Conservation (phyloP, 179 eudicot genomes). For the Nepenthes alata region DNA sequence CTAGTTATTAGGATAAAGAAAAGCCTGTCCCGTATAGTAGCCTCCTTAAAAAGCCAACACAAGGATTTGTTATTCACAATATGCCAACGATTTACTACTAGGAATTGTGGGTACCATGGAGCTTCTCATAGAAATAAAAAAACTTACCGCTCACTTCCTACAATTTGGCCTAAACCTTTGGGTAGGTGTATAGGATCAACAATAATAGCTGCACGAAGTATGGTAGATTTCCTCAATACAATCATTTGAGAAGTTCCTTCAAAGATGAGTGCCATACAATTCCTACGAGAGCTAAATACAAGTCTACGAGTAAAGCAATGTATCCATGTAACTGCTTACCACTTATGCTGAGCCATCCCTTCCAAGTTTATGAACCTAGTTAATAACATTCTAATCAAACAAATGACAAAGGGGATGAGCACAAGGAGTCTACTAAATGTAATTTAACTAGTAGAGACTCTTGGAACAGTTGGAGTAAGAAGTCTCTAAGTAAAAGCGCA, state of each 20-base stretch:
- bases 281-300: conserved; percentile 10
- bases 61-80: conserved; percentile 14
- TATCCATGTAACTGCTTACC: conserved; percentile 9
- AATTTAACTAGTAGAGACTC: background rate
- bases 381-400: too few relatives aligned
- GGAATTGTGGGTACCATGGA: conserved; percentile 14
- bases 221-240: conserved; percentile 4
- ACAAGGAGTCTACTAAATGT: too few relatives aligned
- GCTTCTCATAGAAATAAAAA: conserved; percentile 17
- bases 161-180: conserved; percentile 18
- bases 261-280: conserved; percentile 1
- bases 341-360: background rate
- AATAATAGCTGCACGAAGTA: conserved; percentile 12
- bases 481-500: background rate
- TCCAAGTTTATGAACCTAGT: too few relatives aligned
- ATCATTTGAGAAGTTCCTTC: conserved; percentile 3
- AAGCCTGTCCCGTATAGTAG: conserved; percentile 9
- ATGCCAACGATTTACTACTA: conserved; percentile 11
- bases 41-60: conserved; percentile 11
- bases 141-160: conserved; percentile 9
- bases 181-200: conserved; percentile 18
- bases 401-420: too few relatives aligned
- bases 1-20: conserved; percentile 14
- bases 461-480: background rate
- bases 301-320: conserved; percentile 8